Conservation (phyloP, 2,329 filamentous ascomycete genomes). For the Orbilia brochopaga region DNA sequence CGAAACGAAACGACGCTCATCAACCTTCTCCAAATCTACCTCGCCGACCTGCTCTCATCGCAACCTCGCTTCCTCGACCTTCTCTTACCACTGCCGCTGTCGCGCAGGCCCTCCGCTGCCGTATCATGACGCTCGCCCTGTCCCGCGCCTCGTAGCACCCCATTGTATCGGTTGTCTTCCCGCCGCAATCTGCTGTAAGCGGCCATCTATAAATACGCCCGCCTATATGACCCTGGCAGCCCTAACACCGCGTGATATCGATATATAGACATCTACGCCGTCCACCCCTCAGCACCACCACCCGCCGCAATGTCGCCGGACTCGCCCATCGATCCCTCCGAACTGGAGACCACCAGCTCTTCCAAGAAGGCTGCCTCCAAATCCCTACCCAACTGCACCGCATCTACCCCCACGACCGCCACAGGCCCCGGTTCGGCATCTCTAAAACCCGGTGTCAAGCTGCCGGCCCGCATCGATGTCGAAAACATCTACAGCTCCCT, state of each 20-base stretch:
- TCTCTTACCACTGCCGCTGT: conserved; percentile 12
- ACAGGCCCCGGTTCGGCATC: conserved; percentile 32
- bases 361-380: conserved; percentile 42
- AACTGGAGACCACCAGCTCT: conserved; percentile 28
- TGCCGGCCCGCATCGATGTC: conserved; percentile 48
- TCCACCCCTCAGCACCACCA: conserved; percentile 10
- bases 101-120: conserved; percentile 10
- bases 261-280: conserved; percentile 15
- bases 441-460: conserved; percentile 47
- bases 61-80: conserved; percentile 3
- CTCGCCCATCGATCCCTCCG: conserved; percentile 47
- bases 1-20: conserved; percentile 5
- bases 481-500: conserved; percentile 49
- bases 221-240: conserved; percentile 15
- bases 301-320: conserved; percentile 43
- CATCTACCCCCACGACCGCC: conserved; percentile 40
- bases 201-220: conserved; percentile 5
- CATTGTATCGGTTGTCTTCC: conserved; percentile 14
- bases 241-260: conserved; percentile 9
- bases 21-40: conserved; percentile 7
- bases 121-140: conserved; percentile 36
- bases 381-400: conserved; percentile 46
- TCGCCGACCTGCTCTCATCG: background rate
- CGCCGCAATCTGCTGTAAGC: conserved; percentile 17
- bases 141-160: conserved; percentile 33